phyloP scores from a whole-genome alignment of 179 eudicot species.

The Nepenthes alata region DNA sequence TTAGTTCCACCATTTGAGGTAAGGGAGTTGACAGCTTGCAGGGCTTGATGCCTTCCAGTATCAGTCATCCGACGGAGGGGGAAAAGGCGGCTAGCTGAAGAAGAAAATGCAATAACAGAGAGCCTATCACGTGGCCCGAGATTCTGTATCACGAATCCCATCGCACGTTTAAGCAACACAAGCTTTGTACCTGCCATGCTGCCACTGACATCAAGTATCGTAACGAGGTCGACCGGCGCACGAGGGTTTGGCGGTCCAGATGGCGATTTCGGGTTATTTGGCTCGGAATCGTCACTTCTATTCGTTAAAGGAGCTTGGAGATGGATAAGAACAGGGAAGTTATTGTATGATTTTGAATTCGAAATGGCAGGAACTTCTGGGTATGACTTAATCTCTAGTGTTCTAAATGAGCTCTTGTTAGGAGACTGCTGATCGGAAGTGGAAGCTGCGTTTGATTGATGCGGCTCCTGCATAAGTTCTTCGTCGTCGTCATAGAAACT shows the following conservation, averaged over 20 bases:
- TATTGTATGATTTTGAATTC: constrained; percentile 16
- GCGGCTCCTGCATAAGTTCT: constrained; percentile 30
- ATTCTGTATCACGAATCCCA: constrained; percentile 52
- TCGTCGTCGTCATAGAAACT: constrained; percentile 52
- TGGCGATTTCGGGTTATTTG: constrained; percentile 6
- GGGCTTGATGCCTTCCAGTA: constrained; percentile 31
- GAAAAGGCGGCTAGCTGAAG: constrained; percentile 42
- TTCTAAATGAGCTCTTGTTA: constrained; percentile 7
- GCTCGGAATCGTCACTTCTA: background rate
- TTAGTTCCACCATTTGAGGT: constrained; percentile 47
- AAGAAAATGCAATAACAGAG: constrained; percentile 47
- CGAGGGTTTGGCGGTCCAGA: constrained; percentile 22
- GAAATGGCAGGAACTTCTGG: constrained; percentile 56
- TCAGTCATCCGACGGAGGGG: constrained; percentile 52
- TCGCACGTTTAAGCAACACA: constrained; percentile 47
- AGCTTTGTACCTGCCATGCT: constrained; percentile 66
- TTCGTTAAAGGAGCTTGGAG: constrained; percentile 50
- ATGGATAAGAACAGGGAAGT: constrained; percentile 54
- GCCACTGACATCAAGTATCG: constrained; percentile 50
- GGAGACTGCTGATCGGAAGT: constrained; percentile 8
- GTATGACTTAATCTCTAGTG: constrained; percentile 24
- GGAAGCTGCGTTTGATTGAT: constrained; percentile 14
- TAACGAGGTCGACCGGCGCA: constrained; percentile 50
- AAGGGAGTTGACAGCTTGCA: constrained; percentile 40
- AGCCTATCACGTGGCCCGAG: constrained; percentile 50